Evolutionary conservation across 345 rosid species (phyloP), one percentile per base, ranked within the genome.

Genomic region (Clarkia xantiana): DNA sequence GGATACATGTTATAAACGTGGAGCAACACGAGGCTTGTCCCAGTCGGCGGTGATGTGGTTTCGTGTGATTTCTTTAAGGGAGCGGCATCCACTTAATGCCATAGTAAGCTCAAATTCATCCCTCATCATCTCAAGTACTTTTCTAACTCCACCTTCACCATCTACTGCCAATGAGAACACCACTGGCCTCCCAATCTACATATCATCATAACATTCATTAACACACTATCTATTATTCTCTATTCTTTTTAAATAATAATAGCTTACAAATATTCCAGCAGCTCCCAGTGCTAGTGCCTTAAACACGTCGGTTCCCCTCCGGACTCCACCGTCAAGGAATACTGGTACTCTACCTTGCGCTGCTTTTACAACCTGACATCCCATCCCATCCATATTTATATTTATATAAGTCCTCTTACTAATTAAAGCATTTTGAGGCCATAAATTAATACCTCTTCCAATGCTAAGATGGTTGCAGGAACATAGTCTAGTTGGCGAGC

Each of bases 381-480:
- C 1, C 5, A 2, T n/a, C n/a, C n/a, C n/a, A n/a, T n/a, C n/a
- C n/a, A n/a, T n/a, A n/a, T n/a, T n/a, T n/a, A n/a, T n/a, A n/a
- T n/a, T n/a, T n/a, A n/a, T n/a, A n/a, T n/a, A n/a, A n/a, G n/a
- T n/a, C n/a, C n/a, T n/a, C n/a, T n/a, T n/a, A n/a, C n/a, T n/a
- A n/a, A n/a, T n/a, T n/a, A n/a, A n/a, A n/a, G n/a, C n/a, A n/a
- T n/a, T n/a, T n/a, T n/a, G n/a, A n/a, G n/a, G n/a, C n/a, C n/a
- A n/a, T n/a, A n/a, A n/a, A n/a, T n/a, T n/a, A n/a, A n/a, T 29
- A 90, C 96, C 94, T 84, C 98, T 69, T 91, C 96, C 59, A 91
- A 63, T n/a, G 86, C 93, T 72, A 66, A 52, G 58, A 86, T 81
- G 52, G 97, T 79, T 43, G 96, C 82, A 44, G 96, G 96, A 15